Conservation (phyloP, 805 yeast genomes). For the Blastobotrys peoriensis region DNA sequence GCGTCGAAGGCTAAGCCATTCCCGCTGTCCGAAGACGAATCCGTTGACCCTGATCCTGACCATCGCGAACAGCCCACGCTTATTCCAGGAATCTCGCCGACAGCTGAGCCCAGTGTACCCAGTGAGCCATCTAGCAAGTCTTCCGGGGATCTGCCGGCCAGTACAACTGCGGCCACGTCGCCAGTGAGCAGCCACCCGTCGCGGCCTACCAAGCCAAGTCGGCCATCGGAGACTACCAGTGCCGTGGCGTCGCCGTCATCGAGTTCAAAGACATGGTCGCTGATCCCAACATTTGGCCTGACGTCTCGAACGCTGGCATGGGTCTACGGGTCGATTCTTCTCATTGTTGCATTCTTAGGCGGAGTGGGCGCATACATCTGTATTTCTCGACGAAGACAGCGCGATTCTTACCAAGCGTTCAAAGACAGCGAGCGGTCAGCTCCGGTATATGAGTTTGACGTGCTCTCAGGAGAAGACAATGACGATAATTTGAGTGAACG, state of each 20-base stretch:
- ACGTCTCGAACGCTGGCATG: slow-evolving; percentile 24
- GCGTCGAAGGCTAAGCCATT: slow-evolving; percentile 54
- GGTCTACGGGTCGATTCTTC: slow-evolving; percentile 36
- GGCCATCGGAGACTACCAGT: slow-evolving; percentile 6
- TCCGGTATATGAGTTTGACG: slow-evolving; percentile 22
- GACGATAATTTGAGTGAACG: slow-evolving; percentile 16
- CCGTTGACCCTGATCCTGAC: slow-evolving; percentile 26
- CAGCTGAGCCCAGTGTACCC: slow-evolving; percentile 14
- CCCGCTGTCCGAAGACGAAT: slow-evolving; percentile 33
- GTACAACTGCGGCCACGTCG: slow-evolving; percentile 16
- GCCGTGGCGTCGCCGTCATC: slow-evolving; percentile 9
- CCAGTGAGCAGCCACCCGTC: slow-evolving; percentile 8
- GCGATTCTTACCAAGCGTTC: slow-evolving; percentile 1
- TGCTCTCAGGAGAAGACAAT: slow-evolving; percentile 18
- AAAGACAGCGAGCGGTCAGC: not conserved
- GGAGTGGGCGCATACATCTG: slow-evolving; percentile 34
- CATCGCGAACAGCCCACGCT: slow-evolving; percentile 18
- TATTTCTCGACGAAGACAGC: slow-evolving; percentile 34
- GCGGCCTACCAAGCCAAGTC: slow-evolving; percentile 4
- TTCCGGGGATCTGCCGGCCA: slow-evolving; percentile 1
- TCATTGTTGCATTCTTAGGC: slow-evolving; percentile 39
- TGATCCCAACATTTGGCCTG: slow-evolving; percentile 29
- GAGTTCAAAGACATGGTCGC: slow-evolving; percentile 14
- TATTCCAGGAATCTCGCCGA: slow-evolving; percentile 11
- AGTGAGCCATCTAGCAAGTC: slow-evolving; percentile 9